Conservation (phyloP, 352 stramenopile genomes). For the Globisporangium megalacanthum region DNA sequence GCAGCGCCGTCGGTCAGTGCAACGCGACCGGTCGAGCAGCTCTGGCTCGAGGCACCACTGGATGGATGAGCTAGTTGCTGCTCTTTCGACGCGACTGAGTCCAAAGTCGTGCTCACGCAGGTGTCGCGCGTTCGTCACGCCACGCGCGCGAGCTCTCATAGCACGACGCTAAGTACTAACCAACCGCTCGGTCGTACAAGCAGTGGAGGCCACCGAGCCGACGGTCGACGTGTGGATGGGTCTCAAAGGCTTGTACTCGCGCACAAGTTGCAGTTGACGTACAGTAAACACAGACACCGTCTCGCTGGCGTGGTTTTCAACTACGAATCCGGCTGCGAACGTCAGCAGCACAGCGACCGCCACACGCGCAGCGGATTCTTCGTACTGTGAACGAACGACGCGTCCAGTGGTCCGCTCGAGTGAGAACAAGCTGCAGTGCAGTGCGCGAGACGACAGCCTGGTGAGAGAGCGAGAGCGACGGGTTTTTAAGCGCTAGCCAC, state of each 20-base stretch:
- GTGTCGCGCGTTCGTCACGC: slow-evolving; percentile 6
- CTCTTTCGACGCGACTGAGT: slow-evolving; percentile 9
- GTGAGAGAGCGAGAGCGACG: not conserved
- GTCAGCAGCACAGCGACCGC: not conserved
- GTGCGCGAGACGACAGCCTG: not conserved
- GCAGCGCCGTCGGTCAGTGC: not conserved
- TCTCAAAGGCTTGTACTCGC: slow-evolving; percentile 28
- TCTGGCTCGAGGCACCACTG: slow-evolving; percentile 14
- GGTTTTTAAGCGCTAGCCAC: not conserved
- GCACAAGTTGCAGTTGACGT: slow-evolving; percentile 11
- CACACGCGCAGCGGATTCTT: slow-evolving; percentile 4
- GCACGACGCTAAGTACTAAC: slow-evolving; percentile 20
- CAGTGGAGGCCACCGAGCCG: no score
- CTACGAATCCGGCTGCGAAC: not conserved
- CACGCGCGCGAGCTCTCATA: slow-evolving; percentile 20
- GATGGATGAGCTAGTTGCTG: slow-evolving; percentile 6
- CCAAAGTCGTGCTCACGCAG: slow-evolving; percentile 11
- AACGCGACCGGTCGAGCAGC: slow-evolving; percentile 4
- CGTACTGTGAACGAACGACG: not conserved
- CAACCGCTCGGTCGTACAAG: no score
- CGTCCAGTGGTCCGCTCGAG: slow-evolving; percentile 4
- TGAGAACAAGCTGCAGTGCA: not conserved
- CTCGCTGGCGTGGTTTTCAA: slow-evolving; percentile 2
- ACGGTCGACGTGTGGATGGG: slow-evolving; percentile 14
- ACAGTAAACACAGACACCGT: not conserved